Conservation (phyloP, 192 early-diverging fungal genomes). For the Coemansia aciculifera region DNA sequence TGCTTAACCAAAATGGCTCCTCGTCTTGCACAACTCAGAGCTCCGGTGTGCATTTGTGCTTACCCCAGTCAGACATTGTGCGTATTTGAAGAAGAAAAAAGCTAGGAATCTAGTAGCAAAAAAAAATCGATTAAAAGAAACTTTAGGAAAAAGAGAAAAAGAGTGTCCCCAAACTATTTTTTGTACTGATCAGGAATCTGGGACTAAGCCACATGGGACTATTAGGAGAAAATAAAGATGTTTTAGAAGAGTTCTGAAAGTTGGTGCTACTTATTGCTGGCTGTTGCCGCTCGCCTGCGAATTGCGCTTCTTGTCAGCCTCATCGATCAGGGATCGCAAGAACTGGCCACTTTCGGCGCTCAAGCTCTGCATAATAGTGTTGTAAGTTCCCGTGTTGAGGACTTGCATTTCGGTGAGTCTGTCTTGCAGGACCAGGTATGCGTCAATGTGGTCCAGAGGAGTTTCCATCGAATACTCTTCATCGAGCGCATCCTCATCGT, state of each 20-base stretch:
- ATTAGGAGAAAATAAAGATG: slow-evolving; percentile 1
- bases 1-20: not conserved
- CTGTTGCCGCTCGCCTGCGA: slow-evolving; percentile 12
- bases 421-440: slow-evolving; percentile 71
- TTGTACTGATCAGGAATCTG: not conserved
- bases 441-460: slow-evolving; percentile 74
- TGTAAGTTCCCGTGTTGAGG: slow-evolving; percentile 36
- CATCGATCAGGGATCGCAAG: slow-evolving; percentile 44
- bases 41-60: slow-evolving; percentile 32
- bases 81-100: slow-evolving; percentile 7
- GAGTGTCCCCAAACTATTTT: not conserved
- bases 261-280: not conserved
- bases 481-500: slow-evolving; percentile 67
- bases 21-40: not conserved
- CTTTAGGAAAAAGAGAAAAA: not conserved
- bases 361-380: slow-evolving; percentile 33
- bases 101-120: not conserved
- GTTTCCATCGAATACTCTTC: slow-evolving; percentile 79
- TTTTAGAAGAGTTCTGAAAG: slow-evolving; percentile 2
- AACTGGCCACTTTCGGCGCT: slow-evolving; percentile 45
- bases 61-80: slow-evolving; percentile 53
- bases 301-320: slow-evolving; percentile 39
- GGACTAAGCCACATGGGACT: not conserved
- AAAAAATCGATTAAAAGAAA: not conserved
- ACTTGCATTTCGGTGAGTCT: slow-evolving; percentile 57